Evolutionary conservation across 192 early-diverging fungal species (phyloP).

Genomic region (Rhizophagus sp.): DNA sequence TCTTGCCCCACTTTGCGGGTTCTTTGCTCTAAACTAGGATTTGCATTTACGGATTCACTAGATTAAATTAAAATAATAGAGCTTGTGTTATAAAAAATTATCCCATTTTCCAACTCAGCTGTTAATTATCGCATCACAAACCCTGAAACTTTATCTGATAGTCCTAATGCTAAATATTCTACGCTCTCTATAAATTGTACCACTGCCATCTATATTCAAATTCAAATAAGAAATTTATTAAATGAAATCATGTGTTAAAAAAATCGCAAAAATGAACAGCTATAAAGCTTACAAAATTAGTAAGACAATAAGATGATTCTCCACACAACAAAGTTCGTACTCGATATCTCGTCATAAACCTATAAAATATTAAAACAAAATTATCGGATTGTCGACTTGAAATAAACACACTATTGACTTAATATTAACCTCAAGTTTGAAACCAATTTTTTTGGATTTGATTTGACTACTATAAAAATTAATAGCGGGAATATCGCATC

Average conservation of each 20-base stretch:
- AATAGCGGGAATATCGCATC: slow-evolving; percentile 67
- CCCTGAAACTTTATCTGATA: slow-evolving; percentile 11
- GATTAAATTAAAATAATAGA: not conserved
- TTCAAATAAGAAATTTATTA: not conserved
- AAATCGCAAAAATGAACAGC: not conserved
- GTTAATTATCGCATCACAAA: not conserved
- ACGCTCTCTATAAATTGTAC: slow-evolving; percentile 40
- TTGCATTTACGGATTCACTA: not conserved
- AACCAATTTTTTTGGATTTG: slow-evolving; percentile 63
- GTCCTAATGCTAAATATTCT: slow-evolving; percentile 9
- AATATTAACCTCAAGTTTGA: slow-evolving; percentile 56
- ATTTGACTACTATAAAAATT: slow-evolving; percentile 61
- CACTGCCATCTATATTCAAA: slow-evolving; percentile 34
- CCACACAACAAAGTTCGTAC: slow-evolving; percentile 29
- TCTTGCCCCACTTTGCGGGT: slow-evolving; percentile 23
- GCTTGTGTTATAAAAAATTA: not conserved
- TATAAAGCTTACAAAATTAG: slow-evolving; percentile 39
- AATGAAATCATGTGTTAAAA: not conserved
- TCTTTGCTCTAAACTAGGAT: not conserved
- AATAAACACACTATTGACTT: not conserved
- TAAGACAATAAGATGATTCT: slow-evolving; percentile 46
- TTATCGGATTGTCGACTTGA: not conserved
- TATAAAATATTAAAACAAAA: slow-evolving; percentile 2
- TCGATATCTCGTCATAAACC: slow-evolving; percentile 44
- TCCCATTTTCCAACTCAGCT: not conserved